Conservation (phyloP, 1,284 basidiomycete genomes). For the Mycena sp. region DNA sequence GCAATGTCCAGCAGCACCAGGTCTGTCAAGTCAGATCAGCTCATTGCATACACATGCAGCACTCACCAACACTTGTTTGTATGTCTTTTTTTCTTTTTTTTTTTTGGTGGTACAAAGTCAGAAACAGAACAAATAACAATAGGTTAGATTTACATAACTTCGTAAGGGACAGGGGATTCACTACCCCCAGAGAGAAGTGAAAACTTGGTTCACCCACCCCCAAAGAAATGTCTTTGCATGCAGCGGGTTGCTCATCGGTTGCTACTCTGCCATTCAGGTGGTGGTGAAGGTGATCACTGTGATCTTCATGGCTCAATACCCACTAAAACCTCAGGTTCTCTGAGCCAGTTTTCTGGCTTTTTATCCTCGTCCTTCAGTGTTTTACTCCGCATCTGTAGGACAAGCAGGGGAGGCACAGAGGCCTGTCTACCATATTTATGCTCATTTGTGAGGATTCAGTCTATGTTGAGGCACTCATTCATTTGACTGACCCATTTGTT, state of each 20-base stretch:
- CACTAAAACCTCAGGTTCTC: constrained; percentile 33
- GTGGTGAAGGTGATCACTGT: not conserved
- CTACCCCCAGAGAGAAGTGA: too few relatives aligned
- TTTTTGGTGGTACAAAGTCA: too few relatives aligned
- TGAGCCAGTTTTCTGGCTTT: constrained; percentile 24
- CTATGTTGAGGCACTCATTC: constrained; percentile 9
- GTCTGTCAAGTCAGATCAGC: constrained; percentile 7
- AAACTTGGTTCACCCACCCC: too few relatives aligned
- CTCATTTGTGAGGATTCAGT: constrained; percentile 1
- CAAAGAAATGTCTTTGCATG: too few relatives aligned
- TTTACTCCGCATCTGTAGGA: constrained; percentile 18
- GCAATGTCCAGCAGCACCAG: constrained; percentile 29
- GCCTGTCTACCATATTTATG: constrained; percentile 1
- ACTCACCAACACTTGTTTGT: constrained; percentile 15
- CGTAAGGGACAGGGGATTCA: too few relatives aligned
- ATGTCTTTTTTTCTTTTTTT: too few relatives aligned
- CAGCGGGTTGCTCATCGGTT: too few relatives aligned
- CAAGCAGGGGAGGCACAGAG: not conserved
- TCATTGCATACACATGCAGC: not conserved
- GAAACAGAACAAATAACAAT: too few relatives aligned
- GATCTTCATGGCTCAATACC: constrained; percentile 17
- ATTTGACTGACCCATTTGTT: constrained; percentile 12
- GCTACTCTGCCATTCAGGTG: not conserved
- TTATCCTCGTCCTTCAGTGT: not conserved
- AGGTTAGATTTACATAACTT: too few relatives aligned